phyloP scores from a whole-genome alignment of 1,284 basidiomycete species.

The Ganoderma resinaceum region DNA sequence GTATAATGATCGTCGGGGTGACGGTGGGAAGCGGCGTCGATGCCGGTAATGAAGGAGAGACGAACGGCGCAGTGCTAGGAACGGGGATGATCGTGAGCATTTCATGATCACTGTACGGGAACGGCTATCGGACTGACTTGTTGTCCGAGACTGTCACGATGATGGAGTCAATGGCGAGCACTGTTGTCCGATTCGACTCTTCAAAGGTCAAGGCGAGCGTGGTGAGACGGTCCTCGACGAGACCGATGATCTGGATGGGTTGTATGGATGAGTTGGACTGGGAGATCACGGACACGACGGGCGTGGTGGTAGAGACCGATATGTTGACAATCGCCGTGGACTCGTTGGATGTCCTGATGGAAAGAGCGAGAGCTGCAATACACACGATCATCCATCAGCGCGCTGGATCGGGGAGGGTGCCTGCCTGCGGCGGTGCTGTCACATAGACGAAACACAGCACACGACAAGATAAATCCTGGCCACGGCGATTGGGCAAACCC shows the following conservation, averaged over 20 bases:
- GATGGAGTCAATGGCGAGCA: slow-evolving; percentile 39
- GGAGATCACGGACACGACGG: slow-evolving; percentile 38
- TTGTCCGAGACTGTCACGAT: slow-evolving; percentile 32
- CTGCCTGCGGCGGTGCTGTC: neutral
- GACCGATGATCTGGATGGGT: slow-evolving; percentile 35
- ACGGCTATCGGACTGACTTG: slow-evolving; percentile 22
- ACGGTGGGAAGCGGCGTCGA: slow-evolving; percentile 30
- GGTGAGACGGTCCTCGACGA: slow-evolving; percentile 36
- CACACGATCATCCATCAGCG: neutral
- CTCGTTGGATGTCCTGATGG: slow-evolving; percentile 36
- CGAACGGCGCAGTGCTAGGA: slow-evolving; percentile 32
- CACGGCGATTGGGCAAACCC: neutral
- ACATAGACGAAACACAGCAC: slow-evolving; percentile 11
- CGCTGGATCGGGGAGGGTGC: neutral
- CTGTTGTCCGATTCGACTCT: slow-evolving; percentile 26
- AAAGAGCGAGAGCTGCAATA: slow-evolving; percentile 27
- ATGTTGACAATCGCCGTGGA: slow-evolving; percentile 41
- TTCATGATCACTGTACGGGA: no score
- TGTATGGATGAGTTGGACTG: slow-evolving; percentile 37
- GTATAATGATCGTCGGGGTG: slow-evolving; percentile 28
- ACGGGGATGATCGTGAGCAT: neutral
- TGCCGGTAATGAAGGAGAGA: slow-evolving; percentile 29
- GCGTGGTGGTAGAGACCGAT: slow-evolving; percentile 37
- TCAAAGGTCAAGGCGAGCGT: slow-evolving; percentile 40
- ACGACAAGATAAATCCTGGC: neutral